These are phyloP conservation scores for Annona squamosa DNA, from an alignment of 164 flowering plant genomes.

Conservation along the genomic window DNA sequence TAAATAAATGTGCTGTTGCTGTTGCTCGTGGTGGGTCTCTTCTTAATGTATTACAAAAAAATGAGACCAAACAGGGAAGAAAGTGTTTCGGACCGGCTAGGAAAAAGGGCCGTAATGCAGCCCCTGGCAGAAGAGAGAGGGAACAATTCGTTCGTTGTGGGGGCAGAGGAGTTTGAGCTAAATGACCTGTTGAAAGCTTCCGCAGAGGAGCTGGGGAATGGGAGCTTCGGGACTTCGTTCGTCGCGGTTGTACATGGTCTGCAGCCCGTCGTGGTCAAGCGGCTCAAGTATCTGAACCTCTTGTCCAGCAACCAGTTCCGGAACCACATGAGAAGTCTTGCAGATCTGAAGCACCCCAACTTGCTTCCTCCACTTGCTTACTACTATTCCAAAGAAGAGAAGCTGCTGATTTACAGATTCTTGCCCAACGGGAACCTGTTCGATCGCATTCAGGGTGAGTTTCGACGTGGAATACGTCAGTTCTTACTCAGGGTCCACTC, in stretches of 20 bases:
- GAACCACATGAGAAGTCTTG: constrained; percentile 31
- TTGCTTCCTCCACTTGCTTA: constrained; percentile 54
- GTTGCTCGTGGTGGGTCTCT: constrained; percentile 21
- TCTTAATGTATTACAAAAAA: constrained; percentile 27
- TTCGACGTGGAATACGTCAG: no score
- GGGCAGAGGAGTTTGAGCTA: constrained; percentile 32
- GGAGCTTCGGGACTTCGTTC: constrained; percentile 47
- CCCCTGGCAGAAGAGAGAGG: constrained; percentile 18
- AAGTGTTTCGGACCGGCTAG: neutral
- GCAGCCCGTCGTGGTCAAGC: constrained; percentile 43
- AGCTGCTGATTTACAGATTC: constrained; percentile 42
- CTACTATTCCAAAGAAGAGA: constrained; percentile 52
- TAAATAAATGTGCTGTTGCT: constrained; percentile 3
- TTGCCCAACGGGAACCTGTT: constrained; percentile 45
- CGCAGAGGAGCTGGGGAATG: constrained; percentile 60
- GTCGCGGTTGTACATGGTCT: constrained; percentile 38
- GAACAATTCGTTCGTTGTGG: constrained; percentile 32
- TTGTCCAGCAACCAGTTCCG: constrained; percentile 37
- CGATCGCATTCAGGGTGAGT: constrained; percentile 50
- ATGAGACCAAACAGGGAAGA: constrained; percentile 12
- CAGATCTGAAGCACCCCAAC: constrained; percentile 45
- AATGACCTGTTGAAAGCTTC: constrained; percentile 55
- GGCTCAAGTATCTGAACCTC: constrained; percentile 47
- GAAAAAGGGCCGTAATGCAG: neutral
- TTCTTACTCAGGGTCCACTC: no score